Conservation (phyloP, 1,284 basidiomycete species). For the Phlebopus sp. region DNA sequence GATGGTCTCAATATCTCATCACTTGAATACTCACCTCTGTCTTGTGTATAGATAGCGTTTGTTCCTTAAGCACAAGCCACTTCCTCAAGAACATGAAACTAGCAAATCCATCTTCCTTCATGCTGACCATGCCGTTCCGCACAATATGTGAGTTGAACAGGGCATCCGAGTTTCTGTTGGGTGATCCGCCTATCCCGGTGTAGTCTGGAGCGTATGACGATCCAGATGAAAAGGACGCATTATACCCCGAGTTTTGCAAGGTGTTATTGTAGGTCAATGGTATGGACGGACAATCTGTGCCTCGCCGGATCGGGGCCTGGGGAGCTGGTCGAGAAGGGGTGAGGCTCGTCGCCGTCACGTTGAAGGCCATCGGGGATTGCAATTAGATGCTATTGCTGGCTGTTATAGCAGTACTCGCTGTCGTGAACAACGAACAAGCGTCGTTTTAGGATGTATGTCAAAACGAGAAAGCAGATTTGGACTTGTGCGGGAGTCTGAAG, state of each 20-base stretch:
- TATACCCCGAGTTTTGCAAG: conserved; percentile 53
- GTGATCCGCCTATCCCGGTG: conserved; percentile 75
- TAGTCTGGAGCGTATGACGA: conserved; percentile 61
- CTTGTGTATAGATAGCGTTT: conserved; percentile 84
- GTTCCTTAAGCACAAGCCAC: conserved; percentile 86
- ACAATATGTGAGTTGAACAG: conserved; percentile 46
- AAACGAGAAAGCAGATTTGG: background rate
- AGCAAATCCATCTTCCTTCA: conserved; percentile 89
- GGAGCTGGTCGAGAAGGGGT: conserved; percentile 65
- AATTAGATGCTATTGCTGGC: conserved; percentile 8
- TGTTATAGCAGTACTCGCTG: conserved; percentile 2
- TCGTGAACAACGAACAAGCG: conserved; percentile 4
- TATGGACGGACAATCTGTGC: conserved; percentile 36
- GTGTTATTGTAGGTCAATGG: conserved; percentile 36
- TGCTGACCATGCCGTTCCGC: conserved; percentile 66
- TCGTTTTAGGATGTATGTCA: background rate
- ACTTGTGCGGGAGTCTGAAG: background rate
- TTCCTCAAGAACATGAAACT: conserved; percentile 93
- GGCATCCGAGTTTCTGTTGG: conserved; percentile 53
- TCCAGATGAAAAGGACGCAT: conserved; percentile 54
- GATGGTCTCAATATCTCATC: background rate
- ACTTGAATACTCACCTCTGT: conserved; percentile 68
- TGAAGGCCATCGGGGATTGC: conserved; percentile 43
- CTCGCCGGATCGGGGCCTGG: conserved; percentile 55
- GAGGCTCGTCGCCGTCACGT: conserved; percentile 46